A percentile compares a stretch with the other conserved stretches of the same genome.
Evolutionary conservation across 805 yeast genomes (phyloP).

Genomic region (Candida suzukii): DNA sequence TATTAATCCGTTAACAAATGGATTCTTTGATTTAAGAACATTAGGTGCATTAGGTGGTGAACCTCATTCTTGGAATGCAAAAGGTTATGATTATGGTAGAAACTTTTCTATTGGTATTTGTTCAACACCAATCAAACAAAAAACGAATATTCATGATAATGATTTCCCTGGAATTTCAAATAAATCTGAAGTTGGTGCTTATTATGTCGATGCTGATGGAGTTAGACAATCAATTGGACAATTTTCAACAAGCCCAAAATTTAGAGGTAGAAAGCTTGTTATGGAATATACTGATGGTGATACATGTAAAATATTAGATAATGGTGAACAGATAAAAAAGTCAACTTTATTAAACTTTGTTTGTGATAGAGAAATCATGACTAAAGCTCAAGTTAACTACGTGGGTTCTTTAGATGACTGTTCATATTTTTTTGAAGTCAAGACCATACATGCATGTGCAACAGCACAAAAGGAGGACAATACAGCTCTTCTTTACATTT

Average conservation of each 20-base stretch:
- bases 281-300: constrained; percentile 68
- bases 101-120: constrained; percentile 77
- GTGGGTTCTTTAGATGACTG: constrained; percentile 73
- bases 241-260: constrained; percentile 50
- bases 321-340: constrained; percentile 45
- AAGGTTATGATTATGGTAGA: constrained; percentile 60
- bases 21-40: constrained; percentile 37
- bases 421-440: constrained; percentile 74
- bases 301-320: constrained; percentile 36
- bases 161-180: constrained; percentile 30
- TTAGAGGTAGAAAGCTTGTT: constrained; percentile 65
- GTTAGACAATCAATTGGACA: constrained; percentile 53
- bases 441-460: constrained; percentile 83
- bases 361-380: constrained; percentile 69
- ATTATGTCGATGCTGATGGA: constrained; percentile 39
- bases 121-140: constrained; percentile 40
- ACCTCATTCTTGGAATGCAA: constrained; percentile 53
- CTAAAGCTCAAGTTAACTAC: constrained; percentile 59
- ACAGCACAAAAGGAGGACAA: constrained; percentile 63
- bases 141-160: constrained; percentile 11
- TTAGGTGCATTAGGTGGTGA: constrained; percentile 25
- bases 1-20: constrained; percentile 77
- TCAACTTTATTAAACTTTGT: constrained; percentile 65
- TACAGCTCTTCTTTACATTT: constrained; percentile 58
- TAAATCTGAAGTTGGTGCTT: constrained; percentile 47